Percentiles rank a stretch among this genome's conserved stretches.
Conservation (phyloP, 345 rosid species). For the Microcos paniculata region DNA sequence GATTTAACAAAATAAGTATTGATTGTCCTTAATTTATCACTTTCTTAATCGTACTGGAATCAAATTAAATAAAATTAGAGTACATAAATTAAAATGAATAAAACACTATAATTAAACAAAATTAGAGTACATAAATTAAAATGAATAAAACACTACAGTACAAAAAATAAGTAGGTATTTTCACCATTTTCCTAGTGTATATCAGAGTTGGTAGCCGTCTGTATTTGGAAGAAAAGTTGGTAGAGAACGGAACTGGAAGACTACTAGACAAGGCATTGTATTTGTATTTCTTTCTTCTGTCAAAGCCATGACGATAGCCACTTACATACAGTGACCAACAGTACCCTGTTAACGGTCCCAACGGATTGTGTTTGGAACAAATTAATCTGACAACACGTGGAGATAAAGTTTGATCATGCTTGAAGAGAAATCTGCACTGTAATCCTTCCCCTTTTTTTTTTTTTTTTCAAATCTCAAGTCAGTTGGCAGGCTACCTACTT, state of each 20-base stretch:
- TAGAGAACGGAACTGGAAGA: background rate
- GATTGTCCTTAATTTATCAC: too few species aligned
- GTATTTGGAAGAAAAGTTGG: background rate
- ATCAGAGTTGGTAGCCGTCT: background rate
- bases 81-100: too few species aligned
- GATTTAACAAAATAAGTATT: too few species aligned
- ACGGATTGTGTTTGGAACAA: background rate
- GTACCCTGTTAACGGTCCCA: background rate
- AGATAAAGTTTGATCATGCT: background rate
- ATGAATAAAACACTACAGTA: too few species aligned
- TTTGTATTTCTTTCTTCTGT: background rate
- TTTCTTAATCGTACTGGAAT: too few species aligned
- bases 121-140: too few species aligned
- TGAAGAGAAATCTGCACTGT: too few species aligned
- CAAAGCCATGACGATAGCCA: background rate
- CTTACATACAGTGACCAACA: background rate
- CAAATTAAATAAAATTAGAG: too few species aligned
- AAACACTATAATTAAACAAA: too few species aligned
- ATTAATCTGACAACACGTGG: background rate
- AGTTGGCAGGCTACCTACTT: conserved; percentile 28
- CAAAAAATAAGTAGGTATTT: too few species aligned
- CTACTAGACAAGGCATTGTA: background rate
- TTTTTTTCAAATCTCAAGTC: background rate
- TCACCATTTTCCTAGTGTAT: background rate
- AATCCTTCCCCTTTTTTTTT: background rate